These are phyloP conservation scores for Mycena pura DNA, from an alignment of 768 basidiomycete genomes.

Conservation along the genomic window DNA sequence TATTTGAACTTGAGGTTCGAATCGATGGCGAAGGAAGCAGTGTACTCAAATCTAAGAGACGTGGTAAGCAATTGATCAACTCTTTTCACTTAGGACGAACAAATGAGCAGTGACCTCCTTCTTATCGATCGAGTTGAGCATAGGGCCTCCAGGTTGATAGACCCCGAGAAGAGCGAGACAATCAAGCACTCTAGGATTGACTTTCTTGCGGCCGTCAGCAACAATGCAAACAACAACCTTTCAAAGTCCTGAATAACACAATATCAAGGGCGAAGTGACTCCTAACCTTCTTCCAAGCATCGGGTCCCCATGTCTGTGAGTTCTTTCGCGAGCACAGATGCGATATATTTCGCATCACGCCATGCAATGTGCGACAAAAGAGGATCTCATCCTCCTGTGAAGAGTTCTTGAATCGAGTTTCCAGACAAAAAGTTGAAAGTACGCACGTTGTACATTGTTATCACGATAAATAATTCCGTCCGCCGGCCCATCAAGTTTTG, in stretches of 20 bases:
- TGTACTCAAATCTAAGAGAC: slow-evolving; percentile 74
- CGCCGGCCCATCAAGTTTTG: slow-evolving; percentile 81
- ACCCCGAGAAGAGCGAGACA: slow-evolving; percentile 93
- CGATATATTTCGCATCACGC: slow-evolving; percentile 89
- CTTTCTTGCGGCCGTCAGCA: slow-evolving; percentile 83
- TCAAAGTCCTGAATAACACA: background rate
- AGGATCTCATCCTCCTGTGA: slow-evolving; percentile 84
- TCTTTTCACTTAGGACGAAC: background rate
- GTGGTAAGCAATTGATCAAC: background rate
- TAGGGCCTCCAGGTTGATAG: slow-evolving; percentile 72
- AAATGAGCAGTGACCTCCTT: slow-evolving; percentile 65
- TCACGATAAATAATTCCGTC: slow-evolving; percentile 92
- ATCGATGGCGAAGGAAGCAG: slow-evolving; percentile 80
- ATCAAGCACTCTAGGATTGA: slow-evolving; percentile 85
- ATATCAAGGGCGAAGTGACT: background rate
- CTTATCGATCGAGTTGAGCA: slow-evolving; percentile 72
- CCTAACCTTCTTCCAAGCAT: slow-evolving; percentile 92
- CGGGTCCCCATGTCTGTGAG: slow-evolving; percentile 94
- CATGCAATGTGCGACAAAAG: slow-evolving; percentile 92
- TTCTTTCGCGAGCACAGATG: slow-evolving; percentile 86
- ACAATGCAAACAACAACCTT: slow-evolving; percentile 94
- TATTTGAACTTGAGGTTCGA: slow-evolving; percentile 25
- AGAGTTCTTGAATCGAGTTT: slow-evolving; percentile 5
- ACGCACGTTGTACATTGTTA: slow-evolving; percentile 95
- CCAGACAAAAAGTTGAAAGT: background rate